phyloP scores from a whole-genome alignment of 345 rosid species.

The Gossypium turneri region DNA sequence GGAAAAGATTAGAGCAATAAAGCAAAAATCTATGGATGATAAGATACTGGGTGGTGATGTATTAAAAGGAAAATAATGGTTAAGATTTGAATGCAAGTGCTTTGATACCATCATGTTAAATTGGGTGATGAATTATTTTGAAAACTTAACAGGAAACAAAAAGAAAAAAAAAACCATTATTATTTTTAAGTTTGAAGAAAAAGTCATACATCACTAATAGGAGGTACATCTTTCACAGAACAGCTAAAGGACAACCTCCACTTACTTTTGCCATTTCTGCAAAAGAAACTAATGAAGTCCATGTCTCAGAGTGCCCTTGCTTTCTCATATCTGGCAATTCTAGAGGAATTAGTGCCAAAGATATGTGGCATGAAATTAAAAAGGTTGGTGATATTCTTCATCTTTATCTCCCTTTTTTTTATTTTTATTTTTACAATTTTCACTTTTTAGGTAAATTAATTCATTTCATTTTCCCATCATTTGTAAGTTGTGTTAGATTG shows the following conservation, averaged over 20 bases:
- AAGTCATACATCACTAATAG: neutral
- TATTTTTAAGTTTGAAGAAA: neutral
- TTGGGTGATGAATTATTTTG: neutral
- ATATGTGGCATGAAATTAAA: slow-evolving; percentile 89
- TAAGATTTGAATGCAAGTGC: neutral
- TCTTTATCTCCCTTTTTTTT: neutral
- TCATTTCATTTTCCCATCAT: neutral
- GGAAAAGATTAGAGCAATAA: too few species aligned
- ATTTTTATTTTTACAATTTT: neutral
- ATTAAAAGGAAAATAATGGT: neutral
- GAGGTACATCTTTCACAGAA: slow-evolving; percentile 41
- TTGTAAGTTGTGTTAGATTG: neutral
- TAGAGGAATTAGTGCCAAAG: slow-evolving; percentile 57
- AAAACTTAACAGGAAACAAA: neutral
- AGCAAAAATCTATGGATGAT: too few species aligned
- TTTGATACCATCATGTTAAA: neutral
- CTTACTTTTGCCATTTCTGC: slow-evolving; percentile 66
- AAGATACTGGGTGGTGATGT: too few species aligned
- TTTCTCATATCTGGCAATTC: slow-evolving; percentile 58
- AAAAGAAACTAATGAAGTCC: slow-evolving; percentile 57
- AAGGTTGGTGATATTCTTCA: slow-evolving; percentile 37
- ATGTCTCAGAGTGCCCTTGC: slow-evolving; percentile 68
- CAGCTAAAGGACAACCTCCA: slow-evolving; percentile 57
- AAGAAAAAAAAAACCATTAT: neutral
- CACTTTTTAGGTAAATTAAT: neutral